Conservation (phyloP, 352 stramenopile species). For the Globisporangium orthogonon region DNA sequence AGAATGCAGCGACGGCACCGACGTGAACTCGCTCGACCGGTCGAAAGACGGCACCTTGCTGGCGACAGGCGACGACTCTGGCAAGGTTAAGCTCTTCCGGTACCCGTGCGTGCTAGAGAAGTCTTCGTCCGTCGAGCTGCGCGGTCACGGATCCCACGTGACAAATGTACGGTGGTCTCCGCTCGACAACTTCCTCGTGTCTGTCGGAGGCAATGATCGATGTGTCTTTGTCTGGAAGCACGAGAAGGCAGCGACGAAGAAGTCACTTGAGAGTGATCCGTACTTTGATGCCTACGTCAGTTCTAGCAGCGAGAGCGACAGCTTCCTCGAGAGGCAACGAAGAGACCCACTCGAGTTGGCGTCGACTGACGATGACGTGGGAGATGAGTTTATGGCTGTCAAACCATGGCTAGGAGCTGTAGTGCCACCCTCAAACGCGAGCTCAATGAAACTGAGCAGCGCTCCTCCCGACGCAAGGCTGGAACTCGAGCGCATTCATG, state of each 20-base stretch:
- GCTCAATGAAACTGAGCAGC: slow-evolving; percentile 24
- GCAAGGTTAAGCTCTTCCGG: slow-evolving; percentile 85
- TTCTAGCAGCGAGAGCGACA: neutral
- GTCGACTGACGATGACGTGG: slow-evolving; percentile 30
- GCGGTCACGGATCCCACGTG: slow-evolving; percentile 75
- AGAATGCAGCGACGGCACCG: slow-evolving; percentile 61
- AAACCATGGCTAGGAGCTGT: slow-evolving; percentile 86
- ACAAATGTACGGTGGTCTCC: slow-evolving; percentile 66
- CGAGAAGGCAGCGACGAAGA: slow-evolving; percentile 12
- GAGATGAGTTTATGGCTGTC: slow-evolving; percentile 89
- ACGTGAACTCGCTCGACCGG: slow-evolving; percentile 73
- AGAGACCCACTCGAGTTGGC: slow-evolving; percentile 26
- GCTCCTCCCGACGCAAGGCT: slow-evolving; percentile 33
- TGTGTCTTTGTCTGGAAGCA: slow-evolving; percentile 74
- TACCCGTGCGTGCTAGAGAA: slow-evolving; percentile 71
- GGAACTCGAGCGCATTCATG: slow-evolving; percentile 64
- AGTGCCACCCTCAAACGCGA: slow-evolving; percentile 50
- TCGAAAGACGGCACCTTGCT: slow-evolving; percentile 59
- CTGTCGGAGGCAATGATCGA: slow-evolving; percentile 73
- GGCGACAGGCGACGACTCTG: slow-evolving; percentile 76
- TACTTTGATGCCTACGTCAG: slow-evolving; percentile 1
- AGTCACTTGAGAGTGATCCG: slow-evolving; percentile 2
- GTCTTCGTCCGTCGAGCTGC: slow-evolving; percentile 42
- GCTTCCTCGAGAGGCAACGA: neutral
- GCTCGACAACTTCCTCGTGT: slow-evolving; percentile 57